A percentile compares a stretch with the other conserved stretches of the same genome.
phyloP scores from a whole-genome alignment of 352 stramenopile genomes.

The Phytopythium oedochilum region DNA sequence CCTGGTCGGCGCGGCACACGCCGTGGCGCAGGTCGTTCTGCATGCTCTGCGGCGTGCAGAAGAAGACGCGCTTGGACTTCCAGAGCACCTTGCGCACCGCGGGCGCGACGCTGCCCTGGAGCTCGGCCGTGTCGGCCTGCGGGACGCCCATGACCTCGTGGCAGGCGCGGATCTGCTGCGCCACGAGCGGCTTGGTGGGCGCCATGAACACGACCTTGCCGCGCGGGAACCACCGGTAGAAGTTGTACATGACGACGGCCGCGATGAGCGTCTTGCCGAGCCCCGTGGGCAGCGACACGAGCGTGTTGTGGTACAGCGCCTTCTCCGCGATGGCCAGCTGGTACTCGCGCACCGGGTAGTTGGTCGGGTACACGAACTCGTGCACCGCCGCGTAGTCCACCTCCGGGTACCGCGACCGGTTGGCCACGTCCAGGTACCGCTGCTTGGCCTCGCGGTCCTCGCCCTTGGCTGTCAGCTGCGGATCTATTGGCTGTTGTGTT shows the following conservation, averaged over 20 bases:
- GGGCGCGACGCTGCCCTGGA: constrained; percentile 80
- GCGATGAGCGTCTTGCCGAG: constrained; percentile 99
- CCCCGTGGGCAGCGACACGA: constrained; percentile 98
- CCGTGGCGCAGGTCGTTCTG: constrained; percentile 93
- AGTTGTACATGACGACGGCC: constrained; percentile 99
- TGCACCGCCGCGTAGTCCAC: constrained; percentile 64
- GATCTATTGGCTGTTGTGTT: neutral
- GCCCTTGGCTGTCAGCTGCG: constrained; percentile 20
- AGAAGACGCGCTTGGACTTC: constrained; percentile 95
- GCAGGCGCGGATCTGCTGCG: constrained; percentile 97
- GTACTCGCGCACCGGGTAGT: constrained; percentile 92
- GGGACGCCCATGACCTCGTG: constrained; percentile 94
- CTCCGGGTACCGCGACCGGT: constrained; percentile 26
- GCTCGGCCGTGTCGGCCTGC: constrained; percentile 69
- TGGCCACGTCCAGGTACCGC: constrained; percentile 48
- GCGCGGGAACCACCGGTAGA: constrained; percentile 96
- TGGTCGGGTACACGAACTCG: constrained; percentile 86
- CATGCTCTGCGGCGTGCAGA: constrained; percentile 98
- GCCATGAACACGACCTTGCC: constrained; percentile 97
- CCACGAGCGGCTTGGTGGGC: constrained; percentile 96
- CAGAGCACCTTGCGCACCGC: constrained; percentile 83
- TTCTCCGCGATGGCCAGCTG: constrained; percentile 93
- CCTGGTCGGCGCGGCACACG: constrained; percentile 65
- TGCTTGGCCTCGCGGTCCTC: constrained; percentile 54
- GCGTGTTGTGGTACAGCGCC: constrained; percentile 95